Evolutionary conservation across 805 yeast species (phyloP), one percentile per base, ranked within the genome.

Genomic region (Grigorovia humatica): DNA sequence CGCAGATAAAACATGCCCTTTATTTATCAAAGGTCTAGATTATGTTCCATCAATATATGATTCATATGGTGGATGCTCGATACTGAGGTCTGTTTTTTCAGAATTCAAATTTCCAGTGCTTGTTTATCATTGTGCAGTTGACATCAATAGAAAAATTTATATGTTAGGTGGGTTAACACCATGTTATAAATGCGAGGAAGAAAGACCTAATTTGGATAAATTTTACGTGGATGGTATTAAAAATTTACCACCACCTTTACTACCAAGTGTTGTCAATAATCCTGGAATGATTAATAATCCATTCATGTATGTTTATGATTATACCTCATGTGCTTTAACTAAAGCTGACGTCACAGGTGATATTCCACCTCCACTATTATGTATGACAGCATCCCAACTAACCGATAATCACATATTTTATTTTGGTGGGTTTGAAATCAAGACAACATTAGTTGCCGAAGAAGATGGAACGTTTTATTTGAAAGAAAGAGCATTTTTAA

Each of bases 401-500:
- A 77, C 85, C 4, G 70, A 74, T n/a, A 66, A 79, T 41, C 82
- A 82, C 58, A 72, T 80, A 15, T 74, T 83, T 55, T 74, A 76
- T 53, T 83, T 78, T 60, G 95, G 91, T n/a, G 95, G 93, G 0
- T 78, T 83, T 61, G 77, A 76, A 59, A 55, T 60, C 6, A 72
- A 73, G 18, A 63, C 65, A 8, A 67, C 70, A 17, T 62, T 67
- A 7, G 54, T 55, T 11, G 52, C 61, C 2, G 61, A 57, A 46
- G 55, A 51, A 5, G 63, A 52, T 54, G 78, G 77, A 47, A 70
- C 54, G 55, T 69, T 62, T 40, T 54, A 50, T 27, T 56, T 73
- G 17, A 70, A 74, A 44, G 74, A 75, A 55, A 69, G 71, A 23
- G 68, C 82, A 3, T 66, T 65, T 6, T 57, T 83, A 51, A 82